A percentile compares a stretch with the other conserved stretches of the same genome.
These are phyloP conservation scores for Astragalus glycyphyllos DNA, from an alignment of 306 rosid genomes.

Conservation along the genomic window DNA sequence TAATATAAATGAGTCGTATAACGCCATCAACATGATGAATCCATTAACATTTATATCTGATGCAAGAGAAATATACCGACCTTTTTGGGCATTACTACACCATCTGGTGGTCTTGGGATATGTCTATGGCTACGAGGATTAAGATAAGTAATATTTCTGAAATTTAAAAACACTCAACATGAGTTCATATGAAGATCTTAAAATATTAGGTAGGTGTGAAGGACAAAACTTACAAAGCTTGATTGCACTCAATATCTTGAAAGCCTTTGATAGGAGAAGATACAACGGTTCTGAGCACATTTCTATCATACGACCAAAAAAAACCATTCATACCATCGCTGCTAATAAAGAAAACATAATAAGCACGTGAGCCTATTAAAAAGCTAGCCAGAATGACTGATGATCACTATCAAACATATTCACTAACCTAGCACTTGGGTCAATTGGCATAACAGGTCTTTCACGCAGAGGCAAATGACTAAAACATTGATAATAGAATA, in stretches of 20 bases:
- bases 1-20: constrained; percentile 19
- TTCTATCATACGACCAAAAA: constrained; percentile 77
- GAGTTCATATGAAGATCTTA: constrained; percentile 35
- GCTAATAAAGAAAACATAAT: constrained; percentile 38
- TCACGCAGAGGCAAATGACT: constrained; percentile 48
- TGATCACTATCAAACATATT: constrained; percentile 36
- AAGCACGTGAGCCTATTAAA: constrained; percentile 29
- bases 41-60: constrained; percentile 7
- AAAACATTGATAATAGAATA: constrained; percentile 50
- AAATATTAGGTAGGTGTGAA: constrained; percentile 36
- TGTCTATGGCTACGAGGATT: constrained; percentile 65
- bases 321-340: constrained; percentile 95
- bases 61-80: constrained; percentile 51
- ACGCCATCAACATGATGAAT: constrained; percentile 21
- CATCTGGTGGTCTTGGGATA: constrained; percentile 73
- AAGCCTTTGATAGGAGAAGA: constrained; percentile 79
- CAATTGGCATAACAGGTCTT: constrained; percentile 51
- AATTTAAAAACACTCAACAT: constrained; percentile 48
- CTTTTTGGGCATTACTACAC: constrained; percentile 77
- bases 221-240: constrained; percentile 75
- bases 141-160: constrained; percentile 80
- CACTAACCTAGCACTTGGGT: constrained; percentile 75
- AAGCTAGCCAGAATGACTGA: constrained; percentile 13
- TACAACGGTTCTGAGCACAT: constrained; percentile 54
- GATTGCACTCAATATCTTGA: constrained; percentile 65